Conservation (phyloP, 257 asterid genomes). For the Gentiana straminea region DNA sequence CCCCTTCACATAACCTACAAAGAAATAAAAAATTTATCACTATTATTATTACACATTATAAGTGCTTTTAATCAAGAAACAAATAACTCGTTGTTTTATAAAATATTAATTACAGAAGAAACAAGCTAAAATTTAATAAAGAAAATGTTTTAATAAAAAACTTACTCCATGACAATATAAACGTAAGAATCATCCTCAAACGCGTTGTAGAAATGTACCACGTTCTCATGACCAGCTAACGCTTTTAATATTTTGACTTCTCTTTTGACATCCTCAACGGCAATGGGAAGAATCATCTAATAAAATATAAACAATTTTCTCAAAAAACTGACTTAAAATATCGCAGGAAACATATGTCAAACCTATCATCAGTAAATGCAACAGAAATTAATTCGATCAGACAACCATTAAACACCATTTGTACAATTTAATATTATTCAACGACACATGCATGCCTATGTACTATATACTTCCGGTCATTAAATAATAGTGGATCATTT, state of each 20-base stretch:
- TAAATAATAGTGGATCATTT: too few relatives aligned
- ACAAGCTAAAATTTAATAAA: not conserved
- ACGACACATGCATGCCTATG: too few relatives aligned
- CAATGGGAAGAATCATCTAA: constrained; percentile 96
- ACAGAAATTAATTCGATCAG: too few relatives aligned
- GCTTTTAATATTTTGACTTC: constrained; percentile 96
- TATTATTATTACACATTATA: not conserved
- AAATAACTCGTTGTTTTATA: not conserved
- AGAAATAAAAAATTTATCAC: constrained; percentile 5
- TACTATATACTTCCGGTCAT: too few relatives aligned
- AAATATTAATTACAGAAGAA: constrained; percentile 6
- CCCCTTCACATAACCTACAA: constrained; percentile 92
- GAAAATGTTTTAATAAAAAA: constrained; percentile 4
- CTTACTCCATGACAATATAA: constrained; percentile 98
- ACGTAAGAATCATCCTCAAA: constrained; percentile 85
- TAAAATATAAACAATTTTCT: not conserved
- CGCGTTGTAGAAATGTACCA: constrained; percentile 86
- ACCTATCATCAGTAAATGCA: too few relatives aligned
- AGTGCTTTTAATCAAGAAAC: not conserved
- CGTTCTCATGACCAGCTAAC: constrained; percentile 91
- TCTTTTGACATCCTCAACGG: constrained; percentile 95
- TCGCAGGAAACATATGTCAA: too few relatives aligned
- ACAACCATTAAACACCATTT: too few relatives aligned
- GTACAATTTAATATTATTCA: too few relatives aligned
- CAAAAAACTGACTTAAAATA: too few relatives aligned